Conservation (phyloP, 1,284 basidiomycete genomes). For the Flammula alnicola region DNA sequence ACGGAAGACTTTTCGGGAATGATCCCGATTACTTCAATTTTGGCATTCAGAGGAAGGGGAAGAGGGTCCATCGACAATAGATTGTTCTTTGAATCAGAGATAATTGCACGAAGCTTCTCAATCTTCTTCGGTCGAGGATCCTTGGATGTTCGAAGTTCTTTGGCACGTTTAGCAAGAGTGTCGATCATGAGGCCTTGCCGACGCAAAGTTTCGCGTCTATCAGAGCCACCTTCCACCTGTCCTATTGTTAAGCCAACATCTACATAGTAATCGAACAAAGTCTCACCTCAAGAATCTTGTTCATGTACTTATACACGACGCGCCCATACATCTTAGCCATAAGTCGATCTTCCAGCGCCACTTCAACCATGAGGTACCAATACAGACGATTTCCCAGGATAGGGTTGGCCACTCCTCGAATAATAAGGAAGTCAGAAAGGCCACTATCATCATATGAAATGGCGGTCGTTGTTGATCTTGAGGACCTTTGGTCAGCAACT, state of each 20-base stretch:
- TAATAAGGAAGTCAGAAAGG: constrained; percentile 89
- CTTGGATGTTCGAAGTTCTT: constrained; percentile 88
- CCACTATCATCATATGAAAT: constrained; percentile 85
- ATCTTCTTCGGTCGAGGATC: constrained; percentile 97
- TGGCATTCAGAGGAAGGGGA: constrained; percentile 89
- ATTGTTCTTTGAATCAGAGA: constrained; percentile 86
- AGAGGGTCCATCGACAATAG: constrained; percentile 78
- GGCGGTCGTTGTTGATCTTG: constrained; percentile 68
- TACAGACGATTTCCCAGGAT: constrained; percentile 91
- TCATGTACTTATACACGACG: constrained; percentile 89
- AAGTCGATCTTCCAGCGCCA: constrained; percentile 76
- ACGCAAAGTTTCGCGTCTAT: constrained; percentile 80
- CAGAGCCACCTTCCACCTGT: constrained; percentile 74
- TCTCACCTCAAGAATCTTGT: constrained; percentile 81
- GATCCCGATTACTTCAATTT: constrained; percentile 82
- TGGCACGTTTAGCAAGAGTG: constrained; percentile 81
- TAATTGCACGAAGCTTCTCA: constrained; percentile 85
- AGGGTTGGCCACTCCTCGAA: constrained; percentile 81
- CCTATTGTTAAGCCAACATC: constrained; percentile 13
- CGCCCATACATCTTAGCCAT: constrained; percentile 92
- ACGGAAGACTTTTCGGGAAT: constrained; percentile 91
- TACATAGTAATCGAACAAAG: background rate
- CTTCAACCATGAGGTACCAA: constrained; percentile 98
- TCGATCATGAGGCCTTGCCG: constrained; percentile 89
- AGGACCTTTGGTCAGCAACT: constrained; percentile 71